phyloP scores from a whole-genome alignment of 768 basidiomycete genomes.

The Tricholoma flavovirens region DNA sequence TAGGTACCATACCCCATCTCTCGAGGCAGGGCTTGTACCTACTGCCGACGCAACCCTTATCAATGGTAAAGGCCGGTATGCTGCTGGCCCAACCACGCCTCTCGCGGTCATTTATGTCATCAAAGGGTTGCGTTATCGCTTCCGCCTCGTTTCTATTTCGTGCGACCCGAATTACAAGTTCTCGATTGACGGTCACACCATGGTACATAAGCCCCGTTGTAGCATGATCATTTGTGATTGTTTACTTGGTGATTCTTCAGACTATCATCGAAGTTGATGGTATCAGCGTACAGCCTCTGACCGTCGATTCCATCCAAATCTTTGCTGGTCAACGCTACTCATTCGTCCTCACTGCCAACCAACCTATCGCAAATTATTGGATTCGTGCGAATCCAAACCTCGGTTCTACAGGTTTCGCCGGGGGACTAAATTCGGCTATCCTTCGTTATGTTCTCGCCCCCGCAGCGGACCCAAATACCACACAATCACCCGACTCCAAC shows the following conservation, averaged over 20 bases:
- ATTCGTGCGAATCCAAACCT: constrained; percentile 24
- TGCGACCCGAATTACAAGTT: constrained; percentile 31
- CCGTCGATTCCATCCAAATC: constrained; percentile 32
- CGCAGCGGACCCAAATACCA: constrained; percentile 23
- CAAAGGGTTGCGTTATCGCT: constrained; percentile 31
- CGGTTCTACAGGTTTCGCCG: constrained; percentile 14
- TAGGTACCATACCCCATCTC: constrained; percentile 5
- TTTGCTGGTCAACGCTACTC: constrained; percentile 41
- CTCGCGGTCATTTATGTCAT: constrained; percentile 27
- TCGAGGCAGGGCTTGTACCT: background rate
- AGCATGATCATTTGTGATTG: background rate
- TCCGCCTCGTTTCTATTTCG: constrained; percentile 34
- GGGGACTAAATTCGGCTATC: constrained; percentile 37
- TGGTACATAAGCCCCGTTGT: constrained; percentile 14
- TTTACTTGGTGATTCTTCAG: background rate
- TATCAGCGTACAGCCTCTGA: constrained; percentile 15
- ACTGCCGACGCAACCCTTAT: constrained; percentile 21
- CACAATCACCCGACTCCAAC: constrained; percentile 4
- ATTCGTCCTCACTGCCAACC: constrained; percentile 29
- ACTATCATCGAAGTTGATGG: constrained; percentile 34
- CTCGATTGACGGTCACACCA: constrained; percentile 24
- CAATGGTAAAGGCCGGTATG: constrained; percentile 29
- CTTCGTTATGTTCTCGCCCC: constrained; percentile 33
- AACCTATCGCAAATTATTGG: constrained; percentile 34
- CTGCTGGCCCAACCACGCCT: constrained; percentile 20